phyloP scores from a whole-genome alignment of 2,329 filamentous ascomycete species.

The Sporothrix brasiliensis region DNA sequence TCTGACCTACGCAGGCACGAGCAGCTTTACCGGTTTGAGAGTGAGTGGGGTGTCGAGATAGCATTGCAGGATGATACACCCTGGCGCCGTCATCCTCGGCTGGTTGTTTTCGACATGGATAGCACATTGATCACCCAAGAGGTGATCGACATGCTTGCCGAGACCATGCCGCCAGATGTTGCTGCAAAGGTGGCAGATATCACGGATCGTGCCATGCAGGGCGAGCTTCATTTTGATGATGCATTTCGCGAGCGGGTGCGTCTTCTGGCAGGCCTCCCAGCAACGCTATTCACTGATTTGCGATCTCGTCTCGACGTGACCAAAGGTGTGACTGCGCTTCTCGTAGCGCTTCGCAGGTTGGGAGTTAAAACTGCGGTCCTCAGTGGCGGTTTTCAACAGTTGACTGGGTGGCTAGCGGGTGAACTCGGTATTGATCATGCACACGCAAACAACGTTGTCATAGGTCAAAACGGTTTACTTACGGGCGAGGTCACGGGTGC shows the following conservation, averaged over 20 bases:
- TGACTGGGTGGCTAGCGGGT: conserved; percentile 82
- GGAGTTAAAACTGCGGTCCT: conserved; percentile 89
- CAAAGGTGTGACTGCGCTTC: conserved; percentile 73
- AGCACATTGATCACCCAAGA: conserved; percentile 96
- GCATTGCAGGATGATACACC: conserved; percentile 73
- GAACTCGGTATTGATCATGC: conserved; percentile 86
- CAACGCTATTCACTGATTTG: conserved; percentile 76
- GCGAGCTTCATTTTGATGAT: conserved; percentile 87
- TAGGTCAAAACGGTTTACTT: conserved; percentile 61
- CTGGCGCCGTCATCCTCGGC: conserved; percentile 76
- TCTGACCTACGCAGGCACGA: conserved; percentile 77
- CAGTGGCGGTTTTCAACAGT: conserved; percentile 86
- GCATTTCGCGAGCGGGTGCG: conserved; percentile 80
- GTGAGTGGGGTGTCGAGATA: conserved; percentile 86
- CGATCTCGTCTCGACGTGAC: conserved; percentile 77
- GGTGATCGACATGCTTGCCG: conserved; percentile 93
- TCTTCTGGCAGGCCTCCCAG: conserved; percentile 78
- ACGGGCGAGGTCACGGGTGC: conserved; percentile 72
- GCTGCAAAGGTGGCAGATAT: conserved; percentile 82
- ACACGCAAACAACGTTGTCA: conserved; percentile 79
- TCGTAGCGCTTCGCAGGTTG: conserved; percentile 72
- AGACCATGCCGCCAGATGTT: conserved; percentile 72
- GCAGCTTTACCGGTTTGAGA: conserved; percentile 80
- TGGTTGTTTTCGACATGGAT: conserved; percentile 99
- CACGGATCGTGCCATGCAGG: conserved; percentile 91